Conservation (phyloP, 139 green algal genomes). For the Asterochloris erici region DNA sequence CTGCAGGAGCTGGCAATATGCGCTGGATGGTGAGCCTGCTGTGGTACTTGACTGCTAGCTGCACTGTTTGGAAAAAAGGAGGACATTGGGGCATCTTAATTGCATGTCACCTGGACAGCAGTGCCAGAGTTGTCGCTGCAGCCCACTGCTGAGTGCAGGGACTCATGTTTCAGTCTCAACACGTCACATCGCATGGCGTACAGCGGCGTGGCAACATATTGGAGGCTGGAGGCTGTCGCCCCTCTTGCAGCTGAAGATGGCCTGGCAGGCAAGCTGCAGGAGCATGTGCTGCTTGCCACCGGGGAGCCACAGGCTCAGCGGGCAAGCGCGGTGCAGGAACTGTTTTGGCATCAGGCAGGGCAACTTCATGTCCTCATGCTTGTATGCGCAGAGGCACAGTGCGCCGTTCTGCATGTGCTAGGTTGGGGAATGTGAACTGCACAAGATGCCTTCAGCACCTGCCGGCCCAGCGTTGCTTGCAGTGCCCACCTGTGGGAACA, state of each 20-base stretch:
- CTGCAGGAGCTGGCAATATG: constrained; percentile 33
- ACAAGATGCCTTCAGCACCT: background rate
- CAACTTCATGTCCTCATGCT: no score
- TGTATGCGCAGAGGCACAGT: no score
- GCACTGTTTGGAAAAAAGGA: background rate
- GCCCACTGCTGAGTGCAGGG: constrained; percentile 26
- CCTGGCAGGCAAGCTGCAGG: constrained; percentile 27
- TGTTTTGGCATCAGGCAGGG: no score
- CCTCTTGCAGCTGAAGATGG: constrained; percentile 41
- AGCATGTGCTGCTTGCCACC: background rate
- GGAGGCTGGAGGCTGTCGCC: constrained; percentile 14
- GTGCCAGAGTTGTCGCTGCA: no score
- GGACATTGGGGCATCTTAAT: background rate
- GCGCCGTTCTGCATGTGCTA: no score
- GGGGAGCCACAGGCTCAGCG: background rate
- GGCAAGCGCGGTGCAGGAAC: no score
- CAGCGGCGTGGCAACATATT: constrained; percentile 58
- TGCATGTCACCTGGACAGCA: no score
- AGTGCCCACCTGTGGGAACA: no score
- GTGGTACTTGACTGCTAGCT: background rate
- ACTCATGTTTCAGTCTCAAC: constrained; percentile 52
- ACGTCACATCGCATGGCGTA: constrained; percentile 32
- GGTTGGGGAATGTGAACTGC: no score
- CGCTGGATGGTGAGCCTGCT: constrained; percentile 42
- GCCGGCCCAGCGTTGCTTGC: background rate